phyloP scores from a whole-genome alignment of 192 early-diverging fungal species.

The Funneliformis mosseae region DNA sequence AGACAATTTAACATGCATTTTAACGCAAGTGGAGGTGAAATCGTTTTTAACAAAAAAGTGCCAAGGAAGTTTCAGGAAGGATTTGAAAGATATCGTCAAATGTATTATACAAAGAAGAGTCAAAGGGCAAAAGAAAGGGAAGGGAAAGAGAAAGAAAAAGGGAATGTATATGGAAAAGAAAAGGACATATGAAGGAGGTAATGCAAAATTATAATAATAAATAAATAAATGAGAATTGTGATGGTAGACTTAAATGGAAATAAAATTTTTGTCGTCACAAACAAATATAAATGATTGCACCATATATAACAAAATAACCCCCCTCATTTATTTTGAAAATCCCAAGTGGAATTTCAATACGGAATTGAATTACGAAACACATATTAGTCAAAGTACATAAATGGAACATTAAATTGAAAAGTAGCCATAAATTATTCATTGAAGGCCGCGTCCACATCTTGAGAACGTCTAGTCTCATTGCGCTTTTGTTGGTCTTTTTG shows the following conservation, averaged over 20 bases:
- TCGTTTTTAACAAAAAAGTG: constrained; percentile 55
- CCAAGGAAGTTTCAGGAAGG: constrained; percentile 60
- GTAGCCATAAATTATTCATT: constrained; percentile 14
- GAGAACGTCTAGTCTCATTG: constrained; percentile 22
- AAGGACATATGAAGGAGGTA: background rate
- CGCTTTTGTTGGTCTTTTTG: constrained; percentile 32
- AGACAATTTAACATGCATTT: constrained; percentile 61
- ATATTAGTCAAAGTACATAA: background rate
- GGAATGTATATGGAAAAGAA: constrained; percentile 37
- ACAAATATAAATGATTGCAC: background rate
- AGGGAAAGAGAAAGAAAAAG: constrained; percentile 15
- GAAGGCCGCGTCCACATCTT: constrained; percentile 33
- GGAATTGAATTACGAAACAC: background rate
- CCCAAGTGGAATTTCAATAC: background rate
- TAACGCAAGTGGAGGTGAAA: constrained; percentile 48
- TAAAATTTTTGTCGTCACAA: background rate
- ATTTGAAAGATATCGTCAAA: constrained; percentile 37
- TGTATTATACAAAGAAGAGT: constrained; percentile 27
- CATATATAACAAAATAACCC: background rate
- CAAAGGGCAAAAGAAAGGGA: constrained; percentile 20
- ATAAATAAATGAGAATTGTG: constrained; percentile 10
- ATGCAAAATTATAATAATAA: background rate
- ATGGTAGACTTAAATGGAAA: background rate
- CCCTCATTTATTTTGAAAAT: constrained; percentile 1
- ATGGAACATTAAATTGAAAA: background rate